Evolutionary conservation across 2,329 filamentous ascomycete genomes (phyloP), one percentile per base, ranked within the genome.

Genomic region (Colletotrichum brevisporum): DNA sequence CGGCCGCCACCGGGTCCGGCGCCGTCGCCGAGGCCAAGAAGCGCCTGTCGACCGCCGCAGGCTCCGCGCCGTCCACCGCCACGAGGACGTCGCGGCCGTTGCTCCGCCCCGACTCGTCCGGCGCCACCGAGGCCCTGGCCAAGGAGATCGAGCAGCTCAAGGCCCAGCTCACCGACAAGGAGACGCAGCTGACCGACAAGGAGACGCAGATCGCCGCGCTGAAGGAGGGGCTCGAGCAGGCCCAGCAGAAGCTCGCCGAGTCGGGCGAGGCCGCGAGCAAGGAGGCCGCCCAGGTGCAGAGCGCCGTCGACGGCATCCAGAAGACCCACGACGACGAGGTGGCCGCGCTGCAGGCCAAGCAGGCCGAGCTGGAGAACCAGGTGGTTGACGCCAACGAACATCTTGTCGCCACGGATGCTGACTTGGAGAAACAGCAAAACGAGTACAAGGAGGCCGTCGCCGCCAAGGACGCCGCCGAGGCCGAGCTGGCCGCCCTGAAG

Each of bases 81-180:
- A 64, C 82, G 60, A 84, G 86, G 71, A 76, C 80, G 5, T 65
- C 82, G n/a, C 83, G 84, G 27, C 75, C 82, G 6, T 84, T 79
- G 9, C 62, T 78, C 59, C 74, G 77, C n/a, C 76, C 76, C 12
- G 78, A 76, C n/a, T 74, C 82, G 16, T 76, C 76, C 18, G 79
- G 80, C 50, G 77, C 82, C 41, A 81, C 83, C 24, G 76, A 82
- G 16, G 81, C 83, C 12, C 72, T 79, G 8, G 76, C 84, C 21
- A 90, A 88, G 78, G 88, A 89, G 74, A 80, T 88, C 4, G 89
- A 91, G 57, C 85, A 88, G 53, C 82, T 91, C 51, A 91, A 89
- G 80, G 77, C 82, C 8, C 90, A 90, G 78, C 81, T 91, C 24
- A 81, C 83, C 5, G 83, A 87, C 48, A 89, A 87, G 70, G 88